Base-by-base conservation (phyloP, 2,329 filamentous ascomycete genomes). In the Endoconidiophora laricicola region DNA sequence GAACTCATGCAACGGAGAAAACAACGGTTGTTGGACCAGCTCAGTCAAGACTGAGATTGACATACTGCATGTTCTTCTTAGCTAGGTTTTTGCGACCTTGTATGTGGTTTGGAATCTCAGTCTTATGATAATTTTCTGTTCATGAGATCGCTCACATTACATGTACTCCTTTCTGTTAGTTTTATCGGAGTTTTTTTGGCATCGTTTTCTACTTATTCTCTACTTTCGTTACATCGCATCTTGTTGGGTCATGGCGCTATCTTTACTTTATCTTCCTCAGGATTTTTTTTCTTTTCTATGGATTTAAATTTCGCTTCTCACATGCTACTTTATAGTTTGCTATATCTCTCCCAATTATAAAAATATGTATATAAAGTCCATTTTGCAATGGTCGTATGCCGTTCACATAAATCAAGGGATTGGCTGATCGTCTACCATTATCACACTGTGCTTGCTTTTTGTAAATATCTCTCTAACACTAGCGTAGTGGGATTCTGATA, bases 1-100 rank as follows among this genome's bases (percentile, higher is more conserved):
- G 91, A 96, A 65, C 68, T 98, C 57, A 74, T 98, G 49, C 87
- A 95, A 57, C 74, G 90, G 65, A 76, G 88, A 65, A 79, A 86
- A 62, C 76, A 81, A 65, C 86, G 81, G 63, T 67, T 98, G 54
- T 67, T 98, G 57, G 86, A 95, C 58, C 90, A 91, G 67, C 72
- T 93, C 54, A 70, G 60, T 59, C 44, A 41, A 26, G 40, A 43
- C 24, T 33, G 9, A 33, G 29, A 12, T 6, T 1, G 29, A 33
- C 12, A 33, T 33, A 3, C 29, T 33, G 1, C 9, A 9, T 33
- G 29, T 33, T 6, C 29, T 12, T 12, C 29, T 33, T 33, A 12
- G 2, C 12, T 3, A 3, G 7, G 44, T 43, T n/a, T 47, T n/a
- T 47, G 40, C 26, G 20, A 36, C 43, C 12, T 49, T 22, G 16